phyloP scores from a whole-genome alignment of 2,329 filamentous ascomycete species.

The Aspergillus hiratsukae region DNA sequence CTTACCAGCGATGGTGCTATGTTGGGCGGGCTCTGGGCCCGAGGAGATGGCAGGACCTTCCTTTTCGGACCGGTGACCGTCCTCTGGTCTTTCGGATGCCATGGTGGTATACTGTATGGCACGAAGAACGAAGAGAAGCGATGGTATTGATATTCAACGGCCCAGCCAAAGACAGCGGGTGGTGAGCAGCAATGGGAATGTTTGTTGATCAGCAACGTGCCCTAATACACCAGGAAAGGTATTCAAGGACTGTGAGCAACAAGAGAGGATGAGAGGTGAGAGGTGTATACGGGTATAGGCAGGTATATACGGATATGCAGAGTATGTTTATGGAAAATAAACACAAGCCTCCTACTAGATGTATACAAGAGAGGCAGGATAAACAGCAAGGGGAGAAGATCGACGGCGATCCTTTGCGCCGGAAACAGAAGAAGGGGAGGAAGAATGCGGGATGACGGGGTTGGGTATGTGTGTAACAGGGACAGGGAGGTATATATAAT shows the following conservation, averaged over 20 bases:
- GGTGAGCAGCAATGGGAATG: not conserved
- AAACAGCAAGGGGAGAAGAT: not conserved
- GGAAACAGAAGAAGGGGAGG: not conserved
- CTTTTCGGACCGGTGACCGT: constrained; percentile 12
- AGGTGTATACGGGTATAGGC: not conserved
- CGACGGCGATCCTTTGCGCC: not conserved
- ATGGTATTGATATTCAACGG: not conserved
- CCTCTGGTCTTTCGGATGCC: constrained; percentile 9
- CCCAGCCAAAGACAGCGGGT: not conserved
- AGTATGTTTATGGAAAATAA: not conserved
- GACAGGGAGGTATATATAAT: not conserved
- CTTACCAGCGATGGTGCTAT: constrained; percentile 26
- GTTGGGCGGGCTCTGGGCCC: constrained; percentile 22
- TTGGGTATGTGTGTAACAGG: not conserved
- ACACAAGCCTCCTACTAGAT: not conserved
- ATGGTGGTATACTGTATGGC: constrained; percentile 1
- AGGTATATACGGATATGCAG: not conserved
- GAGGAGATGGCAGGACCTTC: constrained; percentile 10
- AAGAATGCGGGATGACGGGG: not conserved
- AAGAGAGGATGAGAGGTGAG: not conserved
- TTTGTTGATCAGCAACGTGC: not conserved
- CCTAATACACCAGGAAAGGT: not conserved
- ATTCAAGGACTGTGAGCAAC: not conserved
- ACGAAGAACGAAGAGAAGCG: not conserved
- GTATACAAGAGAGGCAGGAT: not conserved